A percentile compares a stretch with the other conserved stretches of the same genome.
Conservation (phyloP, 306 rosid species). For the Castanopsis chinensis region DNA sequence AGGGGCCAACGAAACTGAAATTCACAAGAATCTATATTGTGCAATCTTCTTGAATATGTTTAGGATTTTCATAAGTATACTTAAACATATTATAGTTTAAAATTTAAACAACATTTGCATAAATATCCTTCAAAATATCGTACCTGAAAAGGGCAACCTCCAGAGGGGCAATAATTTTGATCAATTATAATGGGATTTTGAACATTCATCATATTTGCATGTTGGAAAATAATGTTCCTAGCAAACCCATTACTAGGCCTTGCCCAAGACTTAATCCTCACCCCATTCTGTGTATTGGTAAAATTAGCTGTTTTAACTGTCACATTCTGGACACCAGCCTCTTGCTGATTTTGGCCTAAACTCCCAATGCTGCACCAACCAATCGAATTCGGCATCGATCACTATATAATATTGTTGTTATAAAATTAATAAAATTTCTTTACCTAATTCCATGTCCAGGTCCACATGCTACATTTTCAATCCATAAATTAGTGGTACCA, state of each 20-base stretch:
- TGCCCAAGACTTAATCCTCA: constrained; percentile 59
- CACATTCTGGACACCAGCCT: constrained; percentile 49
- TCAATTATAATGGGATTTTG: constrained; percentile 51
- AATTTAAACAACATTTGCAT: no score
- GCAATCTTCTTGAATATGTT: neutral
- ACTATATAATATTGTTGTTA: neutral
- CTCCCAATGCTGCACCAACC: constrained; percentile 46
- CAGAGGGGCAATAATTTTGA: constrained; percentile 51
- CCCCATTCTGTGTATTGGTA: constrained; percentile 41
- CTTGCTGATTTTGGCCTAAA: constrained; percentile 35
- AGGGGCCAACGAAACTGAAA: no score
- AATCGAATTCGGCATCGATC: neutral
- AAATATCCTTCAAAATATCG: neutral
- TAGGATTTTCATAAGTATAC: neutral
- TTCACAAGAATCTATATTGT: no score
- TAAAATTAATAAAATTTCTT: neutral
- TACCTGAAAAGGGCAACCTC: constrained; percentile 43
- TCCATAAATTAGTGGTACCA: constrained; percentile 58
- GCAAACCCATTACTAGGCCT: constrained; percentile 50
- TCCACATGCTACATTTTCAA: constrained; percentile 49
- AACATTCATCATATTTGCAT: constrained; percentile 37
- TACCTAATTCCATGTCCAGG: constrained; percentile 70
- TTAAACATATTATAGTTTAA: no score
- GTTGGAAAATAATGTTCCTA: constrained; percentile 35
- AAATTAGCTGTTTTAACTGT: constrained; percentile 40